Evolutionary conservation across 257 asterid genomes (phyloP), one percentile per base, ranked within the genome.

Genomic region (Jasminum sambac): DNA sequence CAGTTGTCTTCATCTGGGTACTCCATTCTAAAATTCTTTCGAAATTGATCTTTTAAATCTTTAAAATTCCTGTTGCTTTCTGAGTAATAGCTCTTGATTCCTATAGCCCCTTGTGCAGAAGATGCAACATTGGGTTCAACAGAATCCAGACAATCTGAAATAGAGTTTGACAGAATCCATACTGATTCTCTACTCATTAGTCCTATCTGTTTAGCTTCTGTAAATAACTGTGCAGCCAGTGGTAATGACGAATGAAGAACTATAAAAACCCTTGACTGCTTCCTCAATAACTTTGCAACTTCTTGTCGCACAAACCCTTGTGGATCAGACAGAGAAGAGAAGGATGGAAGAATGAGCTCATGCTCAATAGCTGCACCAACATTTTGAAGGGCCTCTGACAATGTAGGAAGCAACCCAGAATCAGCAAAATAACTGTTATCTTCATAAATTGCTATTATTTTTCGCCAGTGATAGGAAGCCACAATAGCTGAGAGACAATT

Each of bases 201-300:
- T 46, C 78, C 80, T 13, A 60, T 37, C 57, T 63, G 55, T 67
- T 78, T 76, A 21, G 88, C 82, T 57, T 80, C 82, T 57, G 55
- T 77, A 57, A 84, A 81, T 50, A 84, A 43, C 36, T 23, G 68
- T 36, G 14, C 46, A 8, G 82, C 82, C 17, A 68, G 26, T 25
- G 84, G 17, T 52, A 76, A 12, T 24, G 88, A 81, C 42, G 84
- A 66, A 26, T 73, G 76, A 48, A 84, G 82, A 66, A 78, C 77
- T 0, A 84, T 67, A 66, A 84, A 84, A 4, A 84, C 82, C 78
- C 88, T 60, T 1, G 88, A 78, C 69, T 84, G 82, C 78, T 66
- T 71, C 1, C 11, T 25, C 36, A 64, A 43, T 36, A 84, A 64
- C 67, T 78, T 74, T n/a, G 26, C 44, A 9, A 74, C 72, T 68